Percentiles rank a stretch among this genome's conserved stretches.
Evolutionary conservation across 345 rosid species (phyloP).

Genomic region (Gossypium herbaceum): DNA sequence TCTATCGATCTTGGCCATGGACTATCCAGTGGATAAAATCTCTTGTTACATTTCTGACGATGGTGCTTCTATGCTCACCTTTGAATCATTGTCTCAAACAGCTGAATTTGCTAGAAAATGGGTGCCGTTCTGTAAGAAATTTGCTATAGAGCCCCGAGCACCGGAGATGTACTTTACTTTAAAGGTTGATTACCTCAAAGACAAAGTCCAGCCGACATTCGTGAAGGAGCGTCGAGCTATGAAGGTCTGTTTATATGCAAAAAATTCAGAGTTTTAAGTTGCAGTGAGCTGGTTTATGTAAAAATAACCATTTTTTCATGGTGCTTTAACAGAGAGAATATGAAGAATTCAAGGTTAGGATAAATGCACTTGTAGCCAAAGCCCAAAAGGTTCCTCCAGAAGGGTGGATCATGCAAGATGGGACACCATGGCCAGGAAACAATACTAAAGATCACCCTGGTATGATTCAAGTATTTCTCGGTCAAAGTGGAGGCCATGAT

Average conservation of each 20-base stretch:
- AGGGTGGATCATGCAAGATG: constrained; percentile 99
- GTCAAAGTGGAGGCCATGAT: constrained; percentile 85
- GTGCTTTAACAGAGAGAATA: constrained; percentile 67
- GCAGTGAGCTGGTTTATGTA: not conserved
- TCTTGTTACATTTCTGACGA: constrained; percentile 95
- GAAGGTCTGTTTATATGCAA: constrained; percentile 52
- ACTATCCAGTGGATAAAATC: constrained; percentile 87
- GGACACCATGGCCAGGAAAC: constrained; percentile 99
- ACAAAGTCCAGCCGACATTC: constrained; percentile 92
- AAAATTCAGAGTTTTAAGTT: not conserved
- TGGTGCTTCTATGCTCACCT: constrained; percentile 96
- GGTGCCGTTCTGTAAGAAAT: constrained; percentile 87
- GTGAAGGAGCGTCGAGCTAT: constrained; percentile 94
- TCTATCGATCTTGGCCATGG: constrained; percentile 90
- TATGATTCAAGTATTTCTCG: constrained; percentile 92
- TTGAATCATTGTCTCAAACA: constrained; percentile 79
- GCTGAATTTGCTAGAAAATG: constrained; percentile 79
- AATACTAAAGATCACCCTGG: constrained; percentile 97
- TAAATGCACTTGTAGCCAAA: constrained; percentile 83
- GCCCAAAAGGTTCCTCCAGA: constrained; percentile 76
- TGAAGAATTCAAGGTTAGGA: constrained; percentile 92
- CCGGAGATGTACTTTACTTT: constrained; percentile 72
- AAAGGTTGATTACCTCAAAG: constrained; percentile 90
- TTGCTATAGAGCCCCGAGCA: constrained; percentile 65
- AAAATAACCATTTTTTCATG: not conserved